phyloP scores from a whole-genome alignment of 2,329 filamentous ascomycete genomes.

The Catunica adiposa region DNA sequence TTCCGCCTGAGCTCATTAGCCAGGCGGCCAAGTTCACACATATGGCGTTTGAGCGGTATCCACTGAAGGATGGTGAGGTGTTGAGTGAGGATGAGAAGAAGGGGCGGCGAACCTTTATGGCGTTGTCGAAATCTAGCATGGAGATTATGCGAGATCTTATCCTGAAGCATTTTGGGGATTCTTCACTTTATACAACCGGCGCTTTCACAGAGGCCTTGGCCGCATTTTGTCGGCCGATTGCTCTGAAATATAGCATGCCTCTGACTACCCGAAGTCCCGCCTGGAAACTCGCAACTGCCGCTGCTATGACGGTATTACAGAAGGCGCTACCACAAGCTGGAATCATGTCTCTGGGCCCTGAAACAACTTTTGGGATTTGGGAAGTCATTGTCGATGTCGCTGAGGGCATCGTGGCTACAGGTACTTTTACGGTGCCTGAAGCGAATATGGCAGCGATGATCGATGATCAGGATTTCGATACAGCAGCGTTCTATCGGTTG shows the following conservation, averaged over 20 bases:
- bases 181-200: slow-evolving; percentile 53
- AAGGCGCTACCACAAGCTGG: slow-evolving; percentile 40
- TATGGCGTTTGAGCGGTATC: slow-evolving; percentile 39
- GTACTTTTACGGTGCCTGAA: slow-evolving; percentile 32
- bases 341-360: slow-evolving; percentile 25
- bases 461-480: slow-evolving; percentile 65
- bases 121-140: slow-evolving; percentile 73
- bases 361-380: slow-evolving; percentile 48
- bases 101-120: slow-evolving; percentile 64
- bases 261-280: slow-evolving; percentile 53
- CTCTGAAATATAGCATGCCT: slow-evolving; percentile 64
- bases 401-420: slow-evolving; percentile 51
- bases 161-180: slow-evolving; percentile 39
- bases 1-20: slow-evolving; percentile 50
- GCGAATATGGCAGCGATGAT: background rate
- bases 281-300: slow-evolving; percentile 67
- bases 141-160: slow-evolving; percentile 46
- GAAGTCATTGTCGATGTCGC: slow-evolving; percentile 45
- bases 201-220: slow-evolving; percentile 49
- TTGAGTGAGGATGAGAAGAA: slow-evolving; percentile 20
- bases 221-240: slow-evolving; percentile 53
- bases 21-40: slow-evolving; percentile 55
- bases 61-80: background rate
- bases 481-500: slow-evolving; percentile 52
- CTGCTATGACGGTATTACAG: slow-evolving; percentile 50